Evolutionary conservation across 176 grass and related monocot genomes (phyloP).

Genomic region (Aechmea fasciata): DNA sequence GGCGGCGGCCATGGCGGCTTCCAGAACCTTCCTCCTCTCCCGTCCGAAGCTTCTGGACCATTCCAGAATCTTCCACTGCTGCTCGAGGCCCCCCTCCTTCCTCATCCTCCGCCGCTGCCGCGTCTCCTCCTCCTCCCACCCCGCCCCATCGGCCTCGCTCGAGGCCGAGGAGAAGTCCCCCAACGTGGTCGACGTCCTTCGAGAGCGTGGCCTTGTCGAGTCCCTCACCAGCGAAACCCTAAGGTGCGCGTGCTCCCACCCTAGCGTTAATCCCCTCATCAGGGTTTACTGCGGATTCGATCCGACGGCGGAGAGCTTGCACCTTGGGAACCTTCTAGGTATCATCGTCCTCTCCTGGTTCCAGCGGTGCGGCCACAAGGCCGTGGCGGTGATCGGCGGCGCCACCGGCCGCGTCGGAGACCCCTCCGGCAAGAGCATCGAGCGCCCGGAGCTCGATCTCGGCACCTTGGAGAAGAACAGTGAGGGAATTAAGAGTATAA

Average conservation of each 20-base stretch:
- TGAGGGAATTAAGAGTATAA: conserved; percentile 39
- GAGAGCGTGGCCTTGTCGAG: conserved; percentile 68
- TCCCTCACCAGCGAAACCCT: conserved; percentile 63
- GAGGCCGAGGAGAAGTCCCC: background rate
- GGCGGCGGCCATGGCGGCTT: conserved; percentile 31
- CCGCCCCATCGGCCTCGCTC: background rate
- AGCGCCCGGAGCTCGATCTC: conserved; percentile 64
- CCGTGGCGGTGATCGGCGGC: conserved; percentile 65
- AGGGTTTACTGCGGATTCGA: conserved; percentile 92
- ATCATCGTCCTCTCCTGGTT: conserved; percentile 85
- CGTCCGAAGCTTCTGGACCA: conserved; percentile 18
- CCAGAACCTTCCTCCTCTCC: conserved; percentile 36
- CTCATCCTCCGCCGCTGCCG: conserved; percentile 17
- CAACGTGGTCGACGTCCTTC: conserved; percentile 71
- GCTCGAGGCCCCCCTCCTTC: conserved; percentile 1
- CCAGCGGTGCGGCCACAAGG: conserved; percentile 74
- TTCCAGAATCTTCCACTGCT: conserved; percentile 20
- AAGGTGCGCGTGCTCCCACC: conserved; percentile 18
- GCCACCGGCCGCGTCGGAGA: conserved; percentile 77
- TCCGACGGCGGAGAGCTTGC: conserved; percentile 79
- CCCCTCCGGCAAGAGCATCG: conserved; percentile 68
- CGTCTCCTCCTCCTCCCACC: background rate
- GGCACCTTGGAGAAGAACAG: conserved; percentile 48
- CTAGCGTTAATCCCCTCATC: conserved; percentile 36
- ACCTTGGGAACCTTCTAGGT: conserved; percentile 82